phyloP scores from a whole-genome alignment of 2,329 filamentous ascomycete species.

The Bertia moriformis region DNA sequence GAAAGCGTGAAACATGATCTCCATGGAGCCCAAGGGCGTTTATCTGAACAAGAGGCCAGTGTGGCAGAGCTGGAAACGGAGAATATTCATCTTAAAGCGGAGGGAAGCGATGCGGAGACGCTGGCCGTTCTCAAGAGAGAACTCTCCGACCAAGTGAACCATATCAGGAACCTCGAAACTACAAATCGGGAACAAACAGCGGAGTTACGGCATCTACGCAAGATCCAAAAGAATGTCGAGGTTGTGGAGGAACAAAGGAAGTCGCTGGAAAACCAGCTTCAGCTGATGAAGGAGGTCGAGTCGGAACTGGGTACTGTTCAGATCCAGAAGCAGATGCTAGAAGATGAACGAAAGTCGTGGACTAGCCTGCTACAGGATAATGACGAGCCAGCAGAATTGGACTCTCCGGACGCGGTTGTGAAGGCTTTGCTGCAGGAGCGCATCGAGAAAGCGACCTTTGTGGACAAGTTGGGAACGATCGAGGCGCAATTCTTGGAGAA shows the following conservation, averaged over 20 bases:
- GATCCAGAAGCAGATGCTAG: conserved; percentile 42
- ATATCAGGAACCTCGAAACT: conserved; percentile 44
- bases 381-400: conserved; percentile 31
- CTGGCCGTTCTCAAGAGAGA: conserved; percentile 44
- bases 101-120: conserved; percentile 42
- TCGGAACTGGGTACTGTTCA: conserved; percentile 41
- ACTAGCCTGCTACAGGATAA: conserved; percentile 39
- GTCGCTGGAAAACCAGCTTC: conserved; percentile 39
- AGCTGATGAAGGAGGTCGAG: conserved; percentile 42
- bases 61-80: conserved; percentile 41
- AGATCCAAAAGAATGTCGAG: conserved; percentile 43
- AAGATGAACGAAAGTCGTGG: conserved; percentile 48
- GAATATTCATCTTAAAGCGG: conserved; percentile 41
- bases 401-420: conserved; percentile 47
- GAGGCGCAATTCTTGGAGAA: conserved; percentile 43
- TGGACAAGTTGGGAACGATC: conserved; percentile 39
- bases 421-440: conserved; percentile 42
- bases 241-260: conserved; percentile 53
- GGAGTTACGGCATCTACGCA: conserved; percentile 42
- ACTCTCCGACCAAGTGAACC: conserved; percentile 45
- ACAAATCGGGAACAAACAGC: conserved; percentile 38
- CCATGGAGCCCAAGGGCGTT: conserved; percentile 18
- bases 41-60: conserved; percentile 37
- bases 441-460: conserved; percentile 38
- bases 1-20: conserved; percentile 25